Base-by-base conservation (phyloP, 2,329 filamentous ascomycete genomes). In the Emydomyces testavorans region DNA sequence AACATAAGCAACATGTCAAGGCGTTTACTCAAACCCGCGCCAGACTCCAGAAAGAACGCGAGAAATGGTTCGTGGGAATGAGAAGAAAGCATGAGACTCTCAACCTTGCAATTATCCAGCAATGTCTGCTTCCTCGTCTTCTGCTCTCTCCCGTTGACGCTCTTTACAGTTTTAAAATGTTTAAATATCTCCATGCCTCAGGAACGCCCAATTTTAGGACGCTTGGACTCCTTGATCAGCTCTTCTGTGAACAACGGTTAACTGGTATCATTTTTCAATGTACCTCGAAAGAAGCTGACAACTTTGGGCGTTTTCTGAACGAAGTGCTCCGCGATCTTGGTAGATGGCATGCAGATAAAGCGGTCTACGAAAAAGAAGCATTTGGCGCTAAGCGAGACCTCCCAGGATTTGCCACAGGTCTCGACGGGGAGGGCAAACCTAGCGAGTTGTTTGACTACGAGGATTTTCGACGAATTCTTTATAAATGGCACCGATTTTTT, bases 91-190 rank as follows among this genome's bases (percentile, higher is more conserved):
- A 75, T 32, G 80, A 83, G 50, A 71, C 71, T 6, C 73, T 93
- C 3, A 85, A 90, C 45, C 79, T 88, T 57, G 75, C 78, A 2
- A 69, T 98, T 15, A 75, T 98, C 7, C 88, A 96, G 65, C 82
- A 93, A 57, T 98, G 92, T 62, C 80, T 98, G 55, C 67, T 96
- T n/a, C 92, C 92, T 7, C 82, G 92, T 35, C 74, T 93, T 15
- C 75, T 92, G 21, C 72, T 94, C 24, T 94, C 89, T 0, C 79
- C 87, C 1, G 76, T 84, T 42, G 92, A 98, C 62, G 85, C 90
- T 0, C 86, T 94, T 56, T 98, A 86, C 68, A 83, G 80, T 48
- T 93, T 89, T 66, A 79, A 81, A 54, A 82, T 96, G 70, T 72
- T 96, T 60, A 88, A 85, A 58, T 86, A 86, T 58, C 75, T 98